Base-by-base conservation (phyloP, 2,329 filamentous ascomycete species). In the Aspergillus sp. region DNA sequence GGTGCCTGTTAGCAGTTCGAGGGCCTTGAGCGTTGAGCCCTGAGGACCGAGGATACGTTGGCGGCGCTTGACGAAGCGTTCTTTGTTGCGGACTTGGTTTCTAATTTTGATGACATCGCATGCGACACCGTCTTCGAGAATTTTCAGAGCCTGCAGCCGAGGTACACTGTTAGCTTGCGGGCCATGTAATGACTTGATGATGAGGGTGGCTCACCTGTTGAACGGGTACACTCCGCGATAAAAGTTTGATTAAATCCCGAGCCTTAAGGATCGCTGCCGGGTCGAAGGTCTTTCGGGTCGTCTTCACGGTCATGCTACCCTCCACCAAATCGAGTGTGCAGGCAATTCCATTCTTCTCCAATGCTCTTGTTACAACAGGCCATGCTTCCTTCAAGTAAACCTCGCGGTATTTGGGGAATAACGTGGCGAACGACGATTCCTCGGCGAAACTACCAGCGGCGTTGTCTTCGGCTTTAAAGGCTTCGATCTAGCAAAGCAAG, bases 361-460 rank as follows among this genome's bases (percentile, higher is more conserved):
- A 86, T 0, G 90, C 83, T 68, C 89, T 88, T 26, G 92, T 98
- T 58, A 99, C 86, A 45, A 96, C 83, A 3, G 93, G 91, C 95
- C 95, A 99, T 67, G 89, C 89, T 72, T 96, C 91, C 71, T 90
- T 92, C 55, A 99, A 81, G 70, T 98, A 97, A 49, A 91, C 84
- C 82, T 99, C 95, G 69, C 95, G 89, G 76, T 99, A 99, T 77
- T 96, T 96, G 62, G 95, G 95, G 72, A 98, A 98, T 6, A 98
- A 77, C 12, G 80, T 83, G 59, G 79, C 79, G 73, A 99, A 99
- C 5, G 90, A 92, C 1, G 91, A 96, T 79, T 98, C 95, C 76
- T 99, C 93, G 53, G 88, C 84, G 73, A 99, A 96, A 18, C 89
- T 89, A 63, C 95, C 95, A 55, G 85, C 91, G 32, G 80, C 77